Evolutionary conservation across 768 basidiomycete species (phyloP), one percentile per base, ranked within the genome.

Genomic region (Lepiota subincarnata): DNA sequence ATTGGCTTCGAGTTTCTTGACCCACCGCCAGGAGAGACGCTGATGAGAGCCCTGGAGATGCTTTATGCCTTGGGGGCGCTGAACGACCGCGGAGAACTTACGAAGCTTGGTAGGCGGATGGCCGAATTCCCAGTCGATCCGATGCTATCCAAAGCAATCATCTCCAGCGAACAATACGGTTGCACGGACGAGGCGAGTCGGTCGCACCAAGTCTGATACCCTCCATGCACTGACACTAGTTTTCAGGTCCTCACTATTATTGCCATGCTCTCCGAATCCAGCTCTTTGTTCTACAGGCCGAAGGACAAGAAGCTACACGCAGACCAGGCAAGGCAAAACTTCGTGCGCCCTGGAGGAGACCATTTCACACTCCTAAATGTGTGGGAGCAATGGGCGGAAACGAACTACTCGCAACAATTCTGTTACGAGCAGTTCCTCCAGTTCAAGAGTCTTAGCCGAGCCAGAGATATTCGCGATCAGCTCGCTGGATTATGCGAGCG

Each of bases 61-160:
- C 70, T 99, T 3, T 99, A 99, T 69, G 97, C 96, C 0, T 75
- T 99, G 0, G 97, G 97, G 24, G 95, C 97, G 0, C 76, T 99
- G 57, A 98, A 98, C 66, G 95, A 98, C 67, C 77, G 89, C 50
- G 97, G 97, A 6, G 97, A 99, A 68, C 68, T 99, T 58, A 99
- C 97, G n/a, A 93, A 98, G 63, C 80, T 98, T 34, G 97, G 97
- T 1, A 79, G 97, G 55, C 74, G 95, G 50, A 98, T 99, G 97
- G 95, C 96, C 0, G 97, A 99, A 67, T 98, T 99, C 71, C 97
- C 94, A 8, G 93, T 98, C 16, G 97, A 99, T 64, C 97, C 97
- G 6, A 97, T 97, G 89, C 71, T 99, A 60, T 92, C 90, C 19
- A 98, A 98, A 69, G 86, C 88, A 4, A 96, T 99, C 66, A 93